Conservation (phyloP, 2,329 filamentous ascomycete species). For the Arthrinium phaeospermum region DNA sequence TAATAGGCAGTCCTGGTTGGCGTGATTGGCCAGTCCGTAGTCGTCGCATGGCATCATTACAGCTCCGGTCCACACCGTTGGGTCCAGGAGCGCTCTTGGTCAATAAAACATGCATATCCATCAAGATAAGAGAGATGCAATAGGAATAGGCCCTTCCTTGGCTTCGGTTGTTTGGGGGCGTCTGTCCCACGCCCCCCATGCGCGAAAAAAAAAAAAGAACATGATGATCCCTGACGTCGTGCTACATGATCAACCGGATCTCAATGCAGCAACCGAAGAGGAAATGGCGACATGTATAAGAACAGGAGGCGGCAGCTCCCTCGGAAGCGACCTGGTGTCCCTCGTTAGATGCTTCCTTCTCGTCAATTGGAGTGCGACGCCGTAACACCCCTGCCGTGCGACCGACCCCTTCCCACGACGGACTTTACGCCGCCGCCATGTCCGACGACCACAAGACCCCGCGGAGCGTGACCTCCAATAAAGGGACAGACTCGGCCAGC, state of each 20-base stretch:
- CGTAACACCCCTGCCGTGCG: neutral
- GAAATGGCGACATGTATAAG: neutral
- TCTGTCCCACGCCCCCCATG: neutral
- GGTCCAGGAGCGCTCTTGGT: neutral
- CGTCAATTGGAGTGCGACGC: neutral
- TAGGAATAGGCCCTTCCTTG: neutral
- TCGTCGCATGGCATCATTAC: neutral
- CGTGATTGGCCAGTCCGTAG: neutral
- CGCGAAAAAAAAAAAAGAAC: neutral
- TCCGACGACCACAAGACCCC: neutral
- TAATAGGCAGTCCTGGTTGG: neutral
- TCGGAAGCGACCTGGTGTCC: neutral
- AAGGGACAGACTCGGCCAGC: neutral
- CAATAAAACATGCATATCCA: neutral
- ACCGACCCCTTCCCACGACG: neutral
- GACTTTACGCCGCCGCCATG: neutral
- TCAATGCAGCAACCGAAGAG: neutral
- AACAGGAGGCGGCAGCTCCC: neutral
- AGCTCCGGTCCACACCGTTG: neutral
- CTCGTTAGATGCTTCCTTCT: neutral
- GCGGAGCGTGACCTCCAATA: neutral
- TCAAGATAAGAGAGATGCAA: slow-evolving; percentile 1
- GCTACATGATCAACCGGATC: neutral
- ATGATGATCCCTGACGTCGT: neutral
- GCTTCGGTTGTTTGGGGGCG: neutral